These are phyloP conservation scores for Bremia lactucae DNA, from an alignment of 352 stramenopile species.

Conservation along the genomic window DNA sequence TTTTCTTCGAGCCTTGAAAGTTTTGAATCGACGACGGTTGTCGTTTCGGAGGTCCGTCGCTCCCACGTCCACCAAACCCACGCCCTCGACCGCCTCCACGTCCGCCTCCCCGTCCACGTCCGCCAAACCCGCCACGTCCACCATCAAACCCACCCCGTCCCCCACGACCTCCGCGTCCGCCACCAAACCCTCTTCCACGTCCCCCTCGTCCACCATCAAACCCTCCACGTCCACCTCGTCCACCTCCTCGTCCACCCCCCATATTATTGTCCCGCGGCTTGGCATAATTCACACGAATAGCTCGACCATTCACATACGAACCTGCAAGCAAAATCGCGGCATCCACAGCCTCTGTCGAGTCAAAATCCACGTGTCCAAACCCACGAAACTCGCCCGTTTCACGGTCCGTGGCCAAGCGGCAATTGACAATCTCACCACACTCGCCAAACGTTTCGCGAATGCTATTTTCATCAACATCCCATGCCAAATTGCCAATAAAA, in stretches of 20 bases:
- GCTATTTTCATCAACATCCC: constrained; percentile 92
- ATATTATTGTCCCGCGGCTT: constrained; percentile 48
- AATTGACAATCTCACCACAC: constrained; percentile 91
- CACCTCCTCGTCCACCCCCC: constrained; percentile 26
- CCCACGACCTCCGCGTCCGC: constrained; percentile 53
- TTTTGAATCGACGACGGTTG: constrained; percentile 87
- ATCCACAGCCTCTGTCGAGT: constrained; percentile 89
- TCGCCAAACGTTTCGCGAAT: constrained; percentile 88
- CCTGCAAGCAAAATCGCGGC: constrained; percentile 87
- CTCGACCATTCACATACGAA: constrained; percentile 85
- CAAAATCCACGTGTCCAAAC: constrained; percentile 97
- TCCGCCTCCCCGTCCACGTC: constrained; percentile 26
- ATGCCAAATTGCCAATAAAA: constrained; percentile 97
- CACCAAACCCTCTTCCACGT: no score
- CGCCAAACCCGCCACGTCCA: constrained; percentile 44
- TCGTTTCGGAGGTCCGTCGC: constrained; percentile 67
- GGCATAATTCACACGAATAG: constrained; percentile 93
- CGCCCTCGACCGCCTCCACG: constrained; percentile 46
- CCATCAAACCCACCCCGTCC: constrained; percentile 32
- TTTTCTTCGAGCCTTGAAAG: constrained; percentile 94
- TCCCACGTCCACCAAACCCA: constrained; percentile 14
- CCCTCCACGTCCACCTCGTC: constrained; percentile 37
- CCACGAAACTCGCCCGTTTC: constrained; percentile 97
- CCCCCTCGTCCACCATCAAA: constrained; percentile 25
- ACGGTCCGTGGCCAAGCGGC: constrained; percentile 92